Evolutionary conservation across 257 asterid genomes (phyloP).

Genomic region (Asclepias syriaca): DNA sequence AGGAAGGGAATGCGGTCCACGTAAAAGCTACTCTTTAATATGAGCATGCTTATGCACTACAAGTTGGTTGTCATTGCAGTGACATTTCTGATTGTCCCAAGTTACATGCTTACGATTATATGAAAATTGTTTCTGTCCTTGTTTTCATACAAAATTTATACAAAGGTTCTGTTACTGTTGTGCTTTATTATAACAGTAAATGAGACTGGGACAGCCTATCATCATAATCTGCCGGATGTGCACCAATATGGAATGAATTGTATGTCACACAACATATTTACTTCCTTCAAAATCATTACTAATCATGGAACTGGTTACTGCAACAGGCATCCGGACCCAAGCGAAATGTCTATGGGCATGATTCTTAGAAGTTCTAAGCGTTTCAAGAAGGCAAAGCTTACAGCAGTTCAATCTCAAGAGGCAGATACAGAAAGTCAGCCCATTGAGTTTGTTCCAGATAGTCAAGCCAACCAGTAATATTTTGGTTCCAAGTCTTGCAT

Average conservation of each 20-base stretch:
- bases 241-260: neutral
- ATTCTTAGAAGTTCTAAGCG: conserved; percentile 64
- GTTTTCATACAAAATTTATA: neutral
- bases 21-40: neutral
- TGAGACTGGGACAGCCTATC: neutral
- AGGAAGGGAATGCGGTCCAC: neutral
- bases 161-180: neutral
- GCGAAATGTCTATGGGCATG: conserved; percentile 38
- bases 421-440: conserved; percentile 34
- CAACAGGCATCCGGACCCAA: conserved; percentile 32
- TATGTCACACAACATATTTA: neutral
- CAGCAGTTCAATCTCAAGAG: conserved; percentile 42
- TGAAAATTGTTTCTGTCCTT: neutral
- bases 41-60: neutral
- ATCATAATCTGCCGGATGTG: neutral
- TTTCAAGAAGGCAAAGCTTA: conserved; percentile 60
- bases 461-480: conserved; percentile 22
- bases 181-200: neutral
- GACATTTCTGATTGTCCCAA: no score
- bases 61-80: neutral
- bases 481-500: neutral
- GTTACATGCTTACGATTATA: neutral
- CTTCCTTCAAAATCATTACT: neutral
- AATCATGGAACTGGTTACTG: conserved; percentile 7
- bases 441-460: conserved; percentile 47